A percentile compares a stretch with the other conserved stretches of the same genome.
These are phyloP conservation scores for Ceratocystis diversiconidia DNA, from an alignment of 2,329 filamentous ascomycete genomes.

Conservation along the genomic window DNA sequence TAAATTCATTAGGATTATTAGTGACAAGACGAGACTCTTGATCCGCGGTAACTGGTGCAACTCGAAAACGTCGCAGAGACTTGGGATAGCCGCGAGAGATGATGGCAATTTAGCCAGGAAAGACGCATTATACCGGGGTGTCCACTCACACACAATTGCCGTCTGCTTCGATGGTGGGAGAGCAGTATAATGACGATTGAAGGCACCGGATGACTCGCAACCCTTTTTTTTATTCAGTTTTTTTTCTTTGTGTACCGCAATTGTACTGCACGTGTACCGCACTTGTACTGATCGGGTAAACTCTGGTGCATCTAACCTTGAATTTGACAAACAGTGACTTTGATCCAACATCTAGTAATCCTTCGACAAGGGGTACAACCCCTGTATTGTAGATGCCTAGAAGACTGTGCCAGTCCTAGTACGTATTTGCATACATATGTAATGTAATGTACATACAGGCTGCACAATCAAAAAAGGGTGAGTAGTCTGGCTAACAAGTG, in stretches of 20 bases:
- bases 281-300: neutral
- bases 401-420: neutral
- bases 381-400: constrained; percentile 1
- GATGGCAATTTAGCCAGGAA: neutral
- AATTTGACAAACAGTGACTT: neutral
- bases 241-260: too few species aligned
- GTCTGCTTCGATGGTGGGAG: neutral
- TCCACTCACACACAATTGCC: neutral
- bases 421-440: neutral
- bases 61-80: neutral
- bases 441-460: too few species aligned
- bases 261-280: neutral
- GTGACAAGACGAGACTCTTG: neutral
- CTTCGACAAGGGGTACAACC: neutral
- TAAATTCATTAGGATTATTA: neutral
- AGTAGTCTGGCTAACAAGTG: neutral
- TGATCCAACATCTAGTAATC: neutral
- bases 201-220: too few species aligned
- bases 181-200: too few species aligned
- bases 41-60: neutral
- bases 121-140: neutral
- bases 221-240: too few species aligned
- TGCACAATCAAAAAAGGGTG: neutral
- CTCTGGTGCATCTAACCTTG: neutral
- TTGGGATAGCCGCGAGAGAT: neutral